phyloP scores from a whole-genome alignment of 2,329 filamentous ascomycete species.

The Metarhizium anisopliae region DNA sequence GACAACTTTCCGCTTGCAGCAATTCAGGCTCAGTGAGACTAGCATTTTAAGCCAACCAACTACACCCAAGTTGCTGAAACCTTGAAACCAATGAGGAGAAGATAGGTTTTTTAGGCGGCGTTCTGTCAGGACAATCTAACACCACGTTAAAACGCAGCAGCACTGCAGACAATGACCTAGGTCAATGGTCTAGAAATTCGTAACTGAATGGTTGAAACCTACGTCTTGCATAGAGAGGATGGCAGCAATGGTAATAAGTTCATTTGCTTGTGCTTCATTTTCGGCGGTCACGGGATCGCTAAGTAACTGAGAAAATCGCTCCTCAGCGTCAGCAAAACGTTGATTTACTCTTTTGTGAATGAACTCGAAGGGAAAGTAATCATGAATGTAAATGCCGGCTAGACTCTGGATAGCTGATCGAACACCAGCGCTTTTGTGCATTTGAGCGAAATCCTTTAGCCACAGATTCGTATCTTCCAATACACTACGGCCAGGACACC shows the following conservation, averaged over 20 bases:
- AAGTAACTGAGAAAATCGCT: conserved; percentile 21
- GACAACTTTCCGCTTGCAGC: too few species aligned
- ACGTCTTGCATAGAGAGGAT: conserved; percentile 32
- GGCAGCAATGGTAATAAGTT: conserved; percentile 27
- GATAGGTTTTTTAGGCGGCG: conserved; percentile 22
- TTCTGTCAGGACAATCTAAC: conserved; percentile 27
- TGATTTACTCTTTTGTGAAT: conserved; percentile 24
- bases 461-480: conserved; percentile 29
- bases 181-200: too few species aligned
- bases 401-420: conserved; percentile 29
- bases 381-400: conserved; percentile 31
- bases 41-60: too few species aligned
- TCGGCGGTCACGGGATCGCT: conserved; percentile 13
- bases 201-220: conserved; percentile 8
- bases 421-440: conserved; percentile 26
- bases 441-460: conserved; percentile 30
- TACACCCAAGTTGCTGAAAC: too few species aligned
- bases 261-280: conserved; percentile 16
- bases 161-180: too few species aligned
- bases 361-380: conserved; percentile 25
- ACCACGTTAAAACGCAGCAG: neutral
- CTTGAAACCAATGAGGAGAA: conserved; percentile 28
- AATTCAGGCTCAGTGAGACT: too few species aligned
- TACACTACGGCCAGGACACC: conserved; percentile 31
- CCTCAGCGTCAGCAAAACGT: conserved; percentile 21